Base-by-base conservation (phyloP, 225 moss, liverwort and hornwort species). In the Thuidium tamariscinum region DNA sequence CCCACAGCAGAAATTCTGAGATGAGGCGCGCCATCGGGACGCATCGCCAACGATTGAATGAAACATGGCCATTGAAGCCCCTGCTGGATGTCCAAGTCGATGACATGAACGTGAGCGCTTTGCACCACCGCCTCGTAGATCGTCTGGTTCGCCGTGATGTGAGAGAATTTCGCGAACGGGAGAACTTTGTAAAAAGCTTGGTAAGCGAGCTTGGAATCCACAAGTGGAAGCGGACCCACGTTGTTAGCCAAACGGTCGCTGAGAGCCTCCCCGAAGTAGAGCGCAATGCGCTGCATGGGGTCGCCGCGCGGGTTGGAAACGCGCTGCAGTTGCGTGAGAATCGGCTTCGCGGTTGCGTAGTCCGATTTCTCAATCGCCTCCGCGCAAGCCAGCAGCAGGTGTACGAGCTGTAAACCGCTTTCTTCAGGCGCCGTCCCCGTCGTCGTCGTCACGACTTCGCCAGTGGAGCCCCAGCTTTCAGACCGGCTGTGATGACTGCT, bases 281-380 rank as follows among this genome's bases (percentile, higher is more conserved):
- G 95, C 11, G 97, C 96, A 79, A 97, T 94, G 63, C 97, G 88
- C 84, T 97, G 95, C 97, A 97, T 96, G 57, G 96, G 95, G 91
- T 92, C 94, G 36, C 97, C 97, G 72, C 85, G 87, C 3, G 91
- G 92, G 82, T 94, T 93, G 32, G 91, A 94, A n/a, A 95, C 91
- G 22, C 94, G 92, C 65, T 90, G 89, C 41, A 97, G 92, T 29
- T 93, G 97, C 34, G 86, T 81, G 23, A 97, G 90, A 75, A 97
- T 93, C 54, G 90, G 90, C 69, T 85, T 91, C 44, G 94, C 95
- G 14, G 92, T 91, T 57, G 89, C 91, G n/a, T 80, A 88, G 74
- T 97, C 93, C n/a, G 88, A 46, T 77, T 89, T 86, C 30, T 94
- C 96, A 30, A 95, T 87, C 6, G 97, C 95, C 52, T 95, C 96